Conservation (phyloP, 202 grass and related monocot genomes). For the Elaeis oleifera region DNA sequence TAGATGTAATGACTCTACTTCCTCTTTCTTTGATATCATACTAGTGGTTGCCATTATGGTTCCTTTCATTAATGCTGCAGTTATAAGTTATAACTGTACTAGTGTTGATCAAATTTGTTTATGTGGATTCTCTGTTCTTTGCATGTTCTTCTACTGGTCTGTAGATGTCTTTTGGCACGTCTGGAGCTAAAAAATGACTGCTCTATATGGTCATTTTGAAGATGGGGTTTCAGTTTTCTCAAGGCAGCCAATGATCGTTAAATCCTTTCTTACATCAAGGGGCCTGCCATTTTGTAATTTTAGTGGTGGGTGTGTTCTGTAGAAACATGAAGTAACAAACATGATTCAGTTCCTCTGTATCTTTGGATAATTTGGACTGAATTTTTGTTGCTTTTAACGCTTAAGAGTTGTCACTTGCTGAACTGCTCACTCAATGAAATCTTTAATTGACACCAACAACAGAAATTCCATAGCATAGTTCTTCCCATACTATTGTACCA, state of each 20-base stretch:
- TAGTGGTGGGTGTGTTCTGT: constrained; percentile 11
- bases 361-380: neutral
- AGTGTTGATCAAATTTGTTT: constrained; percentile 18
- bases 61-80: constrained; percentile 8
- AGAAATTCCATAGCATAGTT: neutral
- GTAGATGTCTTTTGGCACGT: constrained; percentile 30
- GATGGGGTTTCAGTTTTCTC: constrained; percentile 24
- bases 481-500: neutral
- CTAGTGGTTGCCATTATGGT: no score
- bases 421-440: neutral
- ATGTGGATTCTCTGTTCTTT: constrained; percentile 19
- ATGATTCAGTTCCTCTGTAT: neutral
- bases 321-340: neutral
- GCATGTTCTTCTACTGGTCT: constrained; percentile 27
- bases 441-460: neutral
- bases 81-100: constrained; percentile 2
- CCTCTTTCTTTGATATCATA: no score
- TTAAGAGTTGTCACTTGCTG: neutral
- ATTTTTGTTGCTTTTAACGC: neutral
- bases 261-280: constrained; percentile 16
- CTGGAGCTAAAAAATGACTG: constrained; percentile 20
- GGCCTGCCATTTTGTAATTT: constrained; percentile 3
- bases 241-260: constrained; percentile 23
- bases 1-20: no score
- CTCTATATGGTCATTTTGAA: constrained; percentile 28